Base-by-base conservation (phyloP, 306 rosid species). In the Vigna unguiculata region DNA sequence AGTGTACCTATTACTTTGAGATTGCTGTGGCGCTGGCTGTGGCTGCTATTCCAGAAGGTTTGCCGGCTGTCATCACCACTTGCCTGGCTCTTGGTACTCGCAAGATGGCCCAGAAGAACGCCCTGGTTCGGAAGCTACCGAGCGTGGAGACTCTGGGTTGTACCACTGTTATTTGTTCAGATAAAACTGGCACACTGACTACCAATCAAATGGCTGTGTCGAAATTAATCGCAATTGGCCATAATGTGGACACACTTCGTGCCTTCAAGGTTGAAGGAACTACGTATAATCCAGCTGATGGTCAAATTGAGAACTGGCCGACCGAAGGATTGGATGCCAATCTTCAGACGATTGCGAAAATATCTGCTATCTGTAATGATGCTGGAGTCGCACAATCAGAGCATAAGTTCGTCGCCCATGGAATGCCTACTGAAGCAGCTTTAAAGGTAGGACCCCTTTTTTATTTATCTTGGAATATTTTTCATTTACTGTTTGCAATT, bases 391-490 rank as follows among this genome's bases (percentile, higher is more conserved):
- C 85, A 5, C 92, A 85, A 69, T 41, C 91, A 9, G 97, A 83
- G 45, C 81, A 80, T 20, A 85, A 91, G 80, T 85, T 83, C 74
- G 83, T 88, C 0, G 86, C 92, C 51, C 78, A 83, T 74, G 97
- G 97, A 80, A 81, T 91, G 79, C 97, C 97, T 21, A 91, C 97
- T 41, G 97, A 91, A 76, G 97, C 97, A 34, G 94, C 97, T 1
- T 75, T 91, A 2, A 89, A 88, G 91, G 97, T 82, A 41, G 76
- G 32, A 41, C 21, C 69, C 36, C 25, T 9, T 46, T 71, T 7
- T 34, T 17, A 2, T 16, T 48, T 19, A 10, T 61, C 10, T 28
- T 65, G 55, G 19, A 30, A 19, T n/a, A 34, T 55, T 43, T 77
- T 30, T 48, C 59, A 4, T 65, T 0, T 63, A 11, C 22, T 63